Percentiles rank a stretch among this genome's conserved stretches.
Conservation (phyloP, 306 rosid species). For the Canavalia ensiformis region DNA sequence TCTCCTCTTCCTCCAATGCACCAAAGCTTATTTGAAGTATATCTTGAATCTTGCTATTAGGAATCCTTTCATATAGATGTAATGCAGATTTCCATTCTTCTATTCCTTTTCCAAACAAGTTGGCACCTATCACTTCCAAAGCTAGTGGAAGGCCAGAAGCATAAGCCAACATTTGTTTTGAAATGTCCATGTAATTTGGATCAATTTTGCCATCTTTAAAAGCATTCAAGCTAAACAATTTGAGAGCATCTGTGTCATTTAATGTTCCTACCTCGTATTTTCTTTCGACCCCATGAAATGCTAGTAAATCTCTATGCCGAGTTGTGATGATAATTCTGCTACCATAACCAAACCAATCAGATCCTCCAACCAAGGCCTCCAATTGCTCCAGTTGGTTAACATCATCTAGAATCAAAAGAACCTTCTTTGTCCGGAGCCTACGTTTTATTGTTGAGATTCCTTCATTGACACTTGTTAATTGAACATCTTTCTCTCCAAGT, state of each 20-base stretch:
- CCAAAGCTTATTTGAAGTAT: slow-evolving; percentile 35
- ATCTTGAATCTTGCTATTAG: not conserved
- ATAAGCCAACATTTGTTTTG: not conserved
- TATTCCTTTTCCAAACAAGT: not conserved
- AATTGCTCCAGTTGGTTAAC: not conserved
- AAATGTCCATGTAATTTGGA: not conserved
- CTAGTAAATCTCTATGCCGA: not conserved
- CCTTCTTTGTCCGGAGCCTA: not conserved
- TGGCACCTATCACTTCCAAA: slow-evolving; percentile 13
- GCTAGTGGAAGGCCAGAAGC: slow-evolving; percentile 13
- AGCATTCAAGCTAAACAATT: slow-evolving; percentile 9
- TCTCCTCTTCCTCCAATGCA: slow-evolving; percentile 10
- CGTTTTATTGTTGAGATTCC: not conserved
- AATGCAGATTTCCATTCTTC: slow-evolving; percentile 9
- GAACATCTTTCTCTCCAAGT: not conserved
- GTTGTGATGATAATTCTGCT: not conserved
- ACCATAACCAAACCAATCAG: not conserved
- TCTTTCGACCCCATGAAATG: not conserved
- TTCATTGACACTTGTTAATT: not conserved
- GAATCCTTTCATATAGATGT: not conserved
- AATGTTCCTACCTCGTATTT: not conserved
- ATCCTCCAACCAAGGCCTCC: not conserved
- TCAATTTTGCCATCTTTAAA: not conserved
- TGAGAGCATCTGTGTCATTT: not conserved
- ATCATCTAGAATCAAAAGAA: slow-evolving; percentile 11